phyloP scores from a whole-genome alignment of 192 early-diverging fungal species.

The Neocallimastix lanati region DNA sequence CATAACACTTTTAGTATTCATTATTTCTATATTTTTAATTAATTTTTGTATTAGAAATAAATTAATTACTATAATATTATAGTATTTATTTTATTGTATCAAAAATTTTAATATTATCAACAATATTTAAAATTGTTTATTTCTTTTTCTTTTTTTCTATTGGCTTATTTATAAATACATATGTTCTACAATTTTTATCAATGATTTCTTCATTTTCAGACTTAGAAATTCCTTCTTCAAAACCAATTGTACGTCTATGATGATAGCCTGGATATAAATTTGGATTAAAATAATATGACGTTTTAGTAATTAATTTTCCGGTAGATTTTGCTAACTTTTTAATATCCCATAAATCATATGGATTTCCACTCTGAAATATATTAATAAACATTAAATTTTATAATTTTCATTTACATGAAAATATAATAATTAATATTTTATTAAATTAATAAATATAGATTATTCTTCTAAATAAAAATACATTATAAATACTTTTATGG shows the following conservation, averaged over 20 bases:
- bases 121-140: too few species aligned
- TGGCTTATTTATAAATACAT: constrained; percentile 34
- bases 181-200: constrained; percentile 40
- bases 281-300: constrained; percentile 41
- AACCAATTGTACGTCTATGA: constrained; percentile 91
- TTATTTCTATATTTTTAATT: too few species aligned
- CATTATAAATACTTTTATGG: constrained; percentile 65
- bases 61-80: too few species aligned
- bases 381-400: too few species aligned
- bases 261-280: constrained; percentile 63
- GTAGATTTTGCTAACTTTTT: constrained; percentile 49
- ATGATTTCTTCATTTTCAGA: constrained; percentile 62
- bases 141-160: not conserved
- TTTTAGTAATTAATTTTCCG: constrained; percentile 28
- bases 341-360: constrained; percentile 80
- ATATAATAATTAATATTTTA: too few species aligned
- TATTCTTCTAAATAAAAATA: too few species aligned
- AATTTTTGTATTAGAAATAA: too few species aligned
- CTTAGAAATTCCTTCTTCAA: constrained; percentile 57
- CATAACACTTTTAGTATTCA: too few species aligned
- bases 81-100: too few species aligned
- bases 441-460: too few species aligned
- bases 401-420: too few species aligned
- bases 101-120: too few species aligned
- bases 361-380: constrained; percentile 19